Evolutionary conservation across 2,329 filamentous ascomycete species (phyloP).

Genomic region (Xylariaceae sp.): DNA sequence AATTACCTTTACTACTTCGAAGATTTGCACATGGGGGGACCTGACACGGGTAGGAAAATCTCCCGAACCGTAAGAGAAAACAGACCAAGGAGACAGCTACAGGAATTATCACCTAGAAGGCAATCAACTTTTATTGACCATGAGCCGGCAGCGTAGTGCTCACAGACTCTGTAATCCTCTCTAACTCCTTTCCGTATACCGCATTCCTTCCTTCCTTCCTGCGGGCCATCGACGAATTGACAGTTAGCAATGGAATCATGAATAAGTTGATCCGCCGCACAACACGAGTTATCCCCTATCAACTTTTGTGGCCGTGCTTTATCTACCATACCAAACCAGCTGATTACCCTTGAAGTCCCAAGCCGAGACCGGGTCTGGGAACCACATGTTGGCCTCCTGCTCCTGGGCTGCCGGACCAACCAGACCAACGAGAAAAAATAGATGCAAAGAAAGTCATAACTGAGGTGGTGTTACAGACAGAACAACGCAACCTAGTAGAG

Average conservation of each 20-base stretch:
- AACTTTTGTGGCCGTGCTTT: slow-evolving; percentile 1
- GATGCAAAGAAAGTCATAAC: slow-evolving; percentile 27
- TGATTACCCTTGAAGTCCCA: slow-evolving; percentile 27
- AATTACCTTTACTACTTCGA: too few relatives aligned
- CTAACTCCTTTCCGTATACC: slow-evolving; percentile 31
- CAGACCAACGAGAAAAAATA: slow-evolving; percentile 18
- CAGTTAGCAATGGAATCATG: slow-evolving; percentile 18
- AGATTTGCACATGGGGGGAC: too few relatives aligned
- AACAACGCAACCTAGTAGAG: background rate
- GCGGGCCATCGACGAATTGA: slow-evolving; percentile 11
- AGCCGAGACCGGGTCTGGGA: slow-evolving; percentile 13
- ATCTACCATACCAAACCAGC: slow-evolving; percentile 19
- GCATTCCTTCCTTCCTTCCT: slow-evolving; percentile 19
- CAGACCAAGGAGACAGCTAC: background rate
- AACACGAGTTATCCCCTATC: background rate
- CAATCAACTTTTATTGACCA: slow-evolving; percentile 29
- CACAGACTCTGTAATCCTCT: slow-evolving; percentile 16
- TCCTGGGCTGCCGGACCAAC: slow-evolving; percentile 18
- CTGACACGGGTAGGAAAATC: too few relatives aligned
- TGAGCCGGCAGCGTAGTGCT: slow-evolving; percentile 13
- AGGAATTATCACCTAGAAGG: slow-evolving; percentile 10
- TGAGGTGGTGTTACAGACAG: slow-evolving; percentile 31
- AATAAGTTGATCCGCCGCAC: slow-evolving; percentile 14
- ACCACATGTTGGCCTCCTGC: slow-evolving; percentile 18
- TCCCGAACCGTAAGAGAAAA: background rate